Base-by-base conservation (phyloP, 805 yeast species). In the Torulaspora maleeae region DNA sequence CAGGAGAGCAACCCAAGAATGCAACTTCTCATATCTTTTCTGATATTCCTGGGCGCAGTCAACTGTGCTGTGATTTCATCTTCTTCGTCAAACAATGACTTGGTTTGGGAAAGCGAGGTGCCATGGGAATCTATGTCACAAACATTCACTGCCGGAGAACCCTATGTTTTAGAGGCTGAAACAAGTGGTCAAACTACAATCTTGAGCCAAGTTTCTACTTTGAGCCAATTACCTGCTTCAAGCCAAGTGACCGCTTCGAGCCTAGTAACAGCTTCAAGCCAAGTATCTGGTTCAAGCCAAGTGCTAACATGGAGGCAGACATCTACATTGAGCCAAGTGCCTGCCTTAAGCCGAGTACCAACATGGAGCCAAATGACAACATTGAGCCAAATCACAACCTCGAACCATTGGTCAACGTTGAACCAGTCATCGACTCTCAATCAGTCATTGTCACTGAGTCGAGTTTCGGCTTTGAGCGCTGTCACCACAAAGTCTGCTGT, bases 101-200 rank as follows among this genome's bases (percentile, higher is more conserved):
- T 35, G 28, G 44, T 47, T 19, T 25, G 36, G 44, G 50, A 47
- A 30, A 43, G 40, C 3, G 50, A 47, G 27, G 41, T 43, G 7
- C 28, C 37, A 16, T 35, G 32, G 19, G 34, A 15, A 10, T 16
- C 30, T 7, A 19, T 33, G 4, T 39, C 36, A 3, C 24, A 39
- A 29, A 47, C 47, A 3, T 13, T 19, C 10, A 34, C 30, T 16
- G 46, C 33, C 4, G 51, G 51, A 3, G 49, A 45, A 20, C 51
- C 51, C 13, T 48, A 38, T 34, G 22, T 48, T 10, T 16, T 33
- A 16, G 33, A 36, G 25, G 20, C 37, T 7, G 11, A 9, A 16
- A n/a, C 47, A 3, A 22, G 13, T 9, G 22, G 46, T 27, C 34
- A 44, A 25, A 36, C 33, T 15, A 39, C 50, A 16, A 48, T 48